Base-by-base conservation (phyloP, 768 basidiomycete genomes). In the Kwoniella sp. region DNA sequence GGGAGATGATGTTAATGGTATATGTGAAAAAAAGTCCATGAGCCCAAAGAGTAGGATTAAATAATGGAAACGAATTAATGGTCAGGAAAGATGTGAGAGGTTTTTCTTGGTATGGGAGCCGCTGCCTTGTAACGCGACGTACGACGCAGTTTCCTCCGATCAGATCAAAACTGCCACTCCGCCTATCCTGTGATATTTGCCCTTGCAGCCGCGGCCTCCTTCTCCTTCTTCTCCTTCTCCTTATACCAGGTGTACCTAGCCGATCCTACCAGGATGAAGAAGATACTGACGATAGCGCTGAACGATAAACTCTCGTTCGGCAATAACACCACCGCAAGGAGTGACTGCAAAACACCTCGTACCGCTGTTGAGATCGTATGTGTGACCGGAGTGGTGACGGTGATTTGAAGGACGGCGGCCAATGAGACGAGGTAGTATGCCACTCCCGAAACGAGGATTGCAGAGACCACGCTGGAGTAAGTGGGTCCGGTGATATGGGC, bases 351-450 rank as follows among this genome's bases (percentile, higher is more conserved):
- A 7, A 58, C 57, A 19, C 57, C 57, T 26, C 68, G 51, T 17
- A 64, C 67, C 9, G 67, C 67, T 1, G 67, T 47, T 24, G 63
- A 64, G 57, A 68, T 64, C 24, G 96, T 97, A 80, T 97, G 93
- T 1, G 93, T 93, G 78, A 95, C 91, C 19, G 93, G 93, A 1
- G 91, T 93, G 6, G 93, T 97, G 67, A 97, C 89, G 79, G 95
- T 93, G 83, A 97, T 94, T 29, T 90, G 91, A 26, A 97, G 84
- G 61, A 93, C 81, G 66, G 91, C 91, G 15, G 93, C 92, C 58
- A 97, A 86, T 81, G 89, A 91, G 87, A 97, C 94, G 72, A 93
- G 82, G 84, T 95, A 97, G 29, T 53, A 46, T 17, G 44, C 55
- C 3, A 55, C 15, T 15, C 55, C 37, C 33, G 55, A 55, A 5